These are phyloP conservation scores for Ceratocystis lukuohia DNA, from an alignment of 2,329 filamentous ascomycete species.

Conservation along the genomic window DNA sequence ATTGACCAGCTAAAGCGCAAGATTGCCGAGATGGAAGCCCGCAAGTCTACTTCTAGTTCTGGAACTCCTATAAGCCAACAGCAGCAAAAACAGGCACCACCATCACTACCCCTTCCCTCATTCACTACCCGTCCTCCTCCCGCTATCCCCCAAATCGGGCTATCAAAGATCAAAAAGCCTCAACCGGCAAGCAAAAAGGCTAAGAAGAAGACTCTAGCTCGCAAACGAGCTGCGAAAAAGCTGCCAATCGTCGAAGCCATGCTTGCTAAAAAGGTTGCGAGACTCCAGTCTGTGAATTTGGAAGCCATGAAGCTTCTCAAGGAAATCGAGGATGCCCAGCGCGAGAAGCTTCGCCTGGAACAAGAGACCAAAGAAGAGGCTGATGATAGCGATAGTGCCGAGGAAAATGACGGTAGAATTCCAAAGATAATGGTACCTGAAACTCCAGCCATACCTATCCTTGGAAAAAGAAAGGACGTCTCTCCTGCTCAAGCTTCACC, in stretches of 20 bases:
- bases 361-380: neutral
- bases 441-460: neutral
- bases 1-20: constrained; percentile 48
- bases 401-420: neutral
- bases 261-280: constrained; percentile 24
- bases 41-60: constrained; percentile 27
- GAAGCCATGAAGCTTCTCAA: constrained; percentile 16
- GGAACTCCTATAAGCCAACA: neutral
- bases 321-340: constrained; percentile 15
- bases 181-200: neutral
- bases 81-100: neutral
- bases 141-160: neutral
- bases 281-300: constrained; percentile 12
- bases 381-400: neutral
- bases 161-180: constrained; percentile 1
- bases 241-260: constrained; percentile 24
- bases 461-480: neutral
- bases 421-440: neutral
- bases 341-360: constrained; percentile 10
- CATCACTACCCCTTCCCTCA: neutral
- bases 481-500: neutral
- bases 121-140: neutral
- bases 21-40: constrained; percentile 46
- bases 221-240: constrained; percentile 25
- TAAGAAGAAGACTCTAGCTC: neutral